Percentiles rank a stretch among this genome's conserved stretches.
phyloP scores from a whole-genome alignment of 345 rosid species.

The Acer negundo region DNA sequence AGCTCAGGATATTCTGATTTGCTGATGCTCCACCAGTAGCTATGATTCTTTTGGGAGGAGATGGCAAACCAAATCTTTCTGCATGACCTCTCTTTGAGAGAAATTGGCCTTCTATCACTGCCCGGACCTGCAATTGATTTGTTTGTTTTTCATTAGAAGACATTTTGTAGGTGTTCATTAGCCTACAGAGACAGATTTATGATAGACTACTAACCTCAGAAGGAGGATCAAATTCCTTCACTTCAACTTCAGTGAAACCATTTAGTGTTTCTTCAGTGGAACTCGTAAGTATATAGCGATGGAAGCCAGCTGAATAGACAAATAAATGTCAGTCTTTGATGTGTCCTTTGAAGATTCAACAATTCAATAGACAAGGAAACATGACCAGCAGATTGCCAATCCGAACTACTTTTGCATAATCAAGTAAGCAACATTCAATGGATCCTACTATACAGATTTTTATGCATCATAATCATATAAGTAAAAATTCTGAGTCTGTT shows the following conservation, averaged over 20 bases:
- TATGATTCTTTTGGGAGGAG: conserved; percentile 80
- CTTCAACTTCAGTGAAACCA: conserved; percentile 54
- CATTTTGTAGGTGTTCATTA: background rate
- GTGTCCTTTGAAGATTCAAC: background rate
- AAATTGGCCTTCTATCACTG: conserved; percentile 84
- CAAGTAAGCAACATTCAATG: background rate
- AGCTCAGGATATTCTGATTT: conserved; percentile 62
- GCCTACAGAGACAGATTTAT: background rate
- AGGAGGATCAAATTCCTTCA: conserved; percentile 77
- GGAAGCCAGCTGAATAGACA: conserved; percentile 67
- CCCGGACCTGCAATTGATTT: conserved; percentile 60
- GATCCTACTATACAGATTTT: background rate
- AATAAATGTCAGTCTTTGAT: conserved; percentile 12
- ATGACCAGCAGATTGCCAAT: background rate
- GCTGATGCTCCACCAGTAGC: conserved; percentile 96
- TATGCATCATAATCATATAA: background rate
- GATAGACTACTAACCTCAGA: conserved; percentile 59
- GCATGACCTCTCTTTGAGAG: conserved; percentile 87
- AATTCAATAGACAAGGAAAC: background rate
- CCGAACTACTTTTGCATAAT: background rate
- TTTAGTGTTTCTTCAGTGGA: conserved; percentile 49
- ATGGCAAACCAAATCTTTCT: conserved; percentile 90
- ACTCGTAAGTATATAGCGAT: conserved; percentile 67
- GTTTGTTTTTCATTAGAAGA: background rate
- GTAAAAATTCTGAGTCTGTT: background rate